phyloP scores from a whole-genome alignment of 2,329 filamentous ascomycete species.

The Diaporthe velutina region DNA sequence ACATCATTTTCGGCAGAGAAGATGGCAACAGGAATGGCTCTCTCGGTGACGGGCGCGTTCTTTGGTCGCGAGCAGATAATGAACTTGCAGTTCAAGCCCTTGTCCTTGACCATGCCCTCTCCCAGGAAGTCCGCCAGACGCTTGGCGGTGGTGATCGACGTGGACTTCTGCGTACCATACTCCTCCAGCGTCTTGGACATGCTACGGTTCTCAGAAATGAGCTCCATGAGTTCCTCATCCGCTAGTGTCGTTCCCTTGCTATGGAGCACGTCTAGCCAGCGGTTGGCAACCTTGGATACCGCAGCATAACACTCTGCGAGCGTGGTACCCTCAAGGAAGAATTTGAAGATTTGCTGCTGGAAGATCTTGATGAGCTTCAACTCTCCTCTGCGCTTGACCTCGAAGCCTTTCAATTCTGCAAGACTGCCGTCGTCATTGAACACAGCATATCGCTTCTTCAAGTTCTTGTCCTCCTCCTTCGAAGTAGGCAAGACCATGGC shows the following conservation, averaged over 20 bases:
- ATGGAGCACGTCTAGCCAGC: conserved; percentile 95
- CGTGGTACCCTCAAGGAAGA: conserved; percentile 93
- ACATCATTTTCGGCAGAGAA: conserved; percentile 93
- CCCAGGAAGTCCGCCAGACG: conserved; percentile 96
- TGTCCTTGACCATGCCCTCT: conserved; percentile 99
- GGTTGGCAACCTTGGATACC: conserved; percentile 94
- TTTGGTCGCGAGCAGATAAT: conserved; percentile 92
- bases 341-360: conserved; percentile 99
- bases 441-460: conserved; percentile 99
- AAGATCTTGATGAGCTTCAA: conserved; percentile 99
- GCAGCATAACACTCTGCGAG: conserved; percentile 90
- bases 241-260: conserved; percentile 89
- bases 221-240: conserved; percentile 96
- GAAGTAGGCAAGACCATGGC: conserved; percentile 98
- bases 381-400: conserved; percentile 97
- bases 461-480: conserved; percentile 98
- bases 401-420: conserved; percentile 96
- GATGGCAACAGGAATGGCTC: conserved; percentile 94
- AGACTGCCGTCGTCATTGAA: conserved; percentile 98
- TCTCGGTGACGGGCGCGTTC: conserved; percentile 92
- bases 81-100: conserved; percentile 99
- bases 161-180: conserved; percentile 95
- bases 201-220: conserved; percentile 99
- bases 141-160: conserved; percentile 97
- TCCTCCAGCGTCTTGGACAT: conserved; percentile 98